These are phyloP conservation scores for Metschnikowia drakensbergensis DNA, from an alignment of 805 yeast species.

Conservation along the genomic window DNA sequence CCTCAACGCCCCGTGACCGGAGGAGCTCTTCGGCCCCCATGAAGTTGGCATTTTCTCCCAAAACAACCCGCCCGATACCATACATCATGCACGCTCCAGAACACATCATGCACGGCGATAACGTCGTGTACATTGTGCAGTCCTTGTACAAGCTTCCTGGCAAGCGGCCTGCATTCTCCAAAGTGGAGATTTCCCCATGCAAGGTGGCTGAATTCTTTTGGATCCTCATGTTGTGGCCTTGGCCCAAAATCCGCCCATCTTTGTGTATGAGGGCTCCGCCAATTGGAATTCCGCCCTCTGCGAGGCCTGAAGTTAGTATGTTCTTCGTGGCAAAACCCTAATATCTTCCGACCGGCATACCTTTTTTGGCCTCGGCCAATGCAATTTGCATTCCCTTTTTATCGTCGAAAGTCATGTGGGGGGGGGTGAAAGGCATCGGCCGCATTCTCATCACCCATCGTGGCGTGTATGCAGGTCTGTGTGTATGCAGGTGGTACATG, in stretches of 20 bases:
- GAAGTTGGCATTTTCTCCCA: constrained; percentile 85
- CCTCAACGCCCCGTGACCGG: constrained; percentile 62
- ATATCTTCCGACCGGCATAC: constrained; percentile 27
- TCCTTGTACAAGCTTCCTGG: constrained; percentile 73
- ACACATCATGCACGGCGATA: constrained; percentile 95
- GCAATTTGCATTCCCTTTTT: constrained; percentile 64
- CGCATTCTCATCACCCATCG: not conserved
- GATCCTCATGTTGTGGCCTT: constrained; percentile 87
- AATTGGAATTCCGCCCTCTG: constrained; percentile 90
- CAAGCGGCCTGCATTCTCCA: constrained; percentile 88
- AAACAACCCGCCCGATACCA: constrained; percentile 80
- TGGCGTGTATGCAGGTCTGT: not conserved
- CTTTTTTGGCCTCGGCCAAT: constrained; percentile 63
- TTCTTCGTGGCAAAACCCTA: not conserved
- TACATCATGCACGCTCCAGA: constrained; percentile 89
- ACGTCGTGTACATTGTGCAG: constrained; percentile 87
- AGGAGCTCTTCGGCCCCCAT: constrained; percentile 80
- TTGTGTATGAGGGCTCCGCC: constrained; percentile 70
- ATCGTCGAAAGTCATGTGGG: constrained; percentile 55
- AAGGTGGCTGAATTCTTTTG: constrained; percentile 80
- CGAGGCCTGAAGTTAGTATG: constrained; percentile 44
- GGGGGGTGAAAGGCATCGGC: no score
- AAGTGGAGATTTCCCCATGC: constrained; percentile 88
- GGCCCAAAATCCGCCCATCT: constrained; percentile 78
- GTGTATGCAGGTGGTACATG: not conserved